Conservation (phyloP, 805 yeast species). For the Ogataea ganodermae region DNA sequence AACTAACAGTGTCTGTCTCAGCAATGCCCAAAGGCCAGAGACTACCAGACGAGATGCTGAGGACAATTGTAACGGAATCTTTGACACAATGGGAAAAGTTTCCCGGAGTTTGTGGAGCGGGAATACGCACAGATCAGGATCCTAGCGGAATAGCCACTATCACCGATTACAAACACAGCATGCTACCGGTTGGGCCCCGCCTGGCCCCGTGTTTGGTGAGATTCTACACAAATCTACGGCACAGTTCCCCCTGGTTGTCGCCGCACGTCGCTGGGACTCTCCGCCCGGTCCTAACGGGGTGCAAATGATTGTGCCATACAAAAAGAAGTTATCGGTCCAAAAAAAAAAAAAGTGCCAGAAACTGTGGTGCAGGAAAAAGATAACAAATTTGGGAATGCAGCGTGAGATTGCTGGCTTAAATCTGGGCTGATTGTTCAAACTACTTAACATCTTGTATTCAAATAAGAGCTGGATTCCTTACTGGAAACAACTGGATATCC, state of each 20-base stretch:
- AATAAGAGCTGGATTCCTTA: background rate
- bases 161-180: background rate
- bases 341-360: slow-evolving; percentile 1
- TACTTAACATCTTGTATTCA: background rate
- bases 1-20: too few relatives aligned
- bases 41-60: too few relatives aligned
- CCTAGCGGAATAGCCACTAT: background rate
- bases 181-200: too few relatives aligned
- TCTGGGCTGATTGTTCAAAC: background rate
- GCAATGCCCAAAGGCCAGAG: too few relatives aligned
- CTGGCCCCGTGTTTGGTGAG: background rate
- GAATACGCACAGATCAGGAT: too few relatives aligned
- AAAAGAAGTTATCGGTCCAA: slow-evolving; percentile 13
- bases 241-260: too few relatives aligned
- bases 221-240: background rate
- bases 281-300: slow-evolving; percentile 3
- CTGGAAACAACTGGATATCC: background rate
- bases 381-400: slow-evolving; percentile 6
- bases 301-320: background rate
- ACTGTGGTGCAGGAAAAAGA: slow-evolving; percentile 4
- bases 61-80: too few relatives aligned
- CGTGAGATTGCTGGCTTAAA: slow-evolving; percentile 3
- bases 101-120: too few relatives aligned
- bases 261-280: too few relatives aligned
- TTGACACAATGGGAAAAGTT: too few relatives aligned